phyloP scores from a whole-genome alignment of 176 grass and related monocot genomes.

The Lolium perenne region DNA sequence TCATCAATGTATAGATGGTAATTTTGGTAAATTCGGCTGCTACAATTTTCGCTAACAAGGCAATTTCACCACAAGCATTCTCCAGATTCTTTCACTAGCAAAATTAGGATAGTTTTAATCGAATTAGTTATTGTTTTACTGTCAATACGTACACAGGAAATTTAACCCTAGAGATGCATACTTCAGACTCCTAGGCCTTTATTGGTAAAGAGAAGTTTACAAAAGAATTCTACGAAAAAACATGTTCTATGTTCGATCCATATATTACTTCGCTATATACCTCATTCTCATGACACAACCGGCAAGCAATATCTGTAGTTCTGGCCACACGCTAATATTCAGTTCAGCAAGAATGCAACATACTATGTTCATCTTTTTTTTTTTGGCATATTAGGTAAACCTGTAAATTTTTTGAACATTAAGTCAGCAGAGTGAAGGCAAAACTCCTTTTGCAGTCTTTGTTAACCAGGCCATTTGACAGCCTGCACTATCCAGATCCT shows the following conservation, averaged over 20 bases:
- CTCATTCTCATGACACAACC: not conserved
- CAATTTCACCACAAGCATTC: conserved; percentile 5
- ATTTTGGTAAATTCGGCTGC: conserved; percentile 7
- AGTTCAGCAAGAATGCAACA: not conserved
- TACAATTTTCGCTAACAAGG: not conserved
- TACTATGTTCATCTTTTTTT: not conserved
- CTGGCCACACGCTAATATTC: not conserved
- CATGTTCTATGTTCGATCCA: not conserved
- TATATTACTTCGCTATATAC: not conserved
- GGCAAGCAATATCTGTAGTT: not conserved
- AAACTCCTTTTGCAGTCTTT: not conserved
- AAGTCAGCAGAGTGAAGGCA: conserved; percentile 9
- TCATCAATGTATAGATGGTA: not conserved
- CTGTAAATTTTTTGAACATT: not conserved
- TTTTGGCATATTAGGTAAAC: not conserved
- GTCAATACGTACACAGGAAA: not conserved
- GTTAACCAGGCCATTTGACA: not conserved
- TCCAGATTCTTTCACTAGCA: not conserved
- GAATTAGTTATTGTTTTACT: not conserved
- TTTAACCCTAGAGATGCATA: not conserved
- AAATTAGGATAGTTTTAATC: not conserved
- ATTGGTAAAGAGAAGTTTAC: not conserved
- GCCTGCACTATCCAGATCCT: not conserved
- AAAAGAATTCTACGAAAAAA: not conserved
- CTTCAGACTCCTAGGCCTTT: not conserved